Evolutionary conservation across 1,284 basidiomycete genomes (phyloP), one percentile per base, ranked within the genome.

Genomic region (Xerocomus minutiporus): DNA sequence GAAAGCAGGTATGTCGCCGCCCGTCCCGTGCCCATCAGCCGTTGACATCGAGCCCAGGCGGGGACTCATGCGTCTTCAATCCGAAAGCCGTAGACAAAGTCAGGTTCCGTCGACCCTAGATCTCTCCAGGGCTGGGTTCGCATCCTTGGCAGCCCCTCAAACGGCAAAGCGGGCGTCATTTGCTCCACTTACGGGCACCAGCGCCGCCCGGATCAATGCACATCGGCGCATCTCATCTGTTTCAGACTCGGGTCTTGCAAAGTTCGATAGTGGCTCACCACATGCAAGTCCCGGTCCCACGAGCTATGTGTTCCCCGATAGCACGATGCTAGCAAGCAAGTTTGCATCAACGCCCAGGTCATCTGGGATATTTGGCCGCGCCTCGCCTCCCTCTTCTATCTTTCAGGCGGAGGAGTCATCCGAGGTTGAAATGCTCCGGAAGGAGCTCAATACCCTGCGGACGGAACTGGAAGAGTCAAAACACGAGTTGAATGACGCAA

Each of bases 41-140:
- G 38, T 46, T 38, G 43, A 60, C 50, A 20, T 44, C 41, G 25
- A 7, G 25, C 20, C 25, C 62, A 90, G 88, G 59, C 84, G 91
- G 51, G 91, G 89, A 12, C 78, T 97, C 38, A 94, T 95, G 90
- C 79, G 88, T n/a, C 75, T 97, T 17, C 93, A 96, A 68, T 84
- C 85, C 32, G 91, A 93, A 66, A 86, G 76, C 62, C 79, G 88
- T 58, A 75, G 87, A 39, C 80, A 81, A 64, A 86, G 83, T 63
- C 69, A 72, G 53, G 71, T 74, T 12, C 75, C 78, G 15, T 63
- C 76, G 29, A 63, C 75, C 5, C 64, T 86, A 42, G 88, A 89
- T 63, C 59, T 83, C 36, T 73, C 75, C 25, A 78, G 81, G 8
- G 77, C 80, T 13, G 72, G 73, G 28, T 55, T 73, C 54, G 57